Percentiles rank a stretch among this genome's conserved stretches.
These are phyloP conservation scores for Lepidium aucheri DNA, from an alignment of 345 rosid genomes.

Conservation along the genomic window DNA sequence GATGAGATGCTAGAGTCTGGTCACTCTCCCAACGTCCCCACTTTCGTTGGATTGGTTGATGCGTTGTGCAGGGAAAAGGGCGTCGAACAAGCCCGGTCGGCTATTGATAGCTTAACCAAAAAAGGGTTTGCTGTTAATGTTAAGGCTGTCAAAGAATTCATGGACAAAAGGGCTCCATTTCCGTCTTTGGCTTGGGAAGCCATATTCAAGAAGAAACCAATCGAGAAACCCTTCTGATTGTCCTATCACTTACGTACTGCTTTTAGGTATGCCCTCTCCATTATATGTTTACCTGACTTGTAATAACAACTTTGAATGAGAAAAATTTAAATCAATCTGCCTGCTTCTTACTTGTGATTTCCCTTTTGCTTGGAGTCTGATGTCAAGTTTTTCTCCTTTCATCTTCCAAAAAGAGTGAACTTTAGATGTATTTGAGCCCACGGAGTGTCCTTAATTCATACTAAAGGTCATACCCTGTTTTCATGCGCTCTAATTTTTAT, in stretches of 20 bases:
- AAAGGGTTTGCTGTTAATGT: slow-evolving; percentile 65
- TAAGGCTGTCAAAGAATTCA: slow-evolving; percentile 63
- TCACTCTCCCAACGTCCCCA: slow-evolving; percentile 68
- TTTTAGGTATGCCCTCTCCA: not conserved
- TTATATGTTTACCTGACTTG: not conserved
- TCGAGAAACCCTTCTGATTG: slow-evolving; percentile 22
- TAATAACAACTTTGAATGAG: slow-evolving; percentile 9
- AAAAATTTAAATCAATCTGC: not conserved
- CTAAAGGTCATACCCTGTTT: not conserved
- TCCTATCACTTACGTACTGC: not conserved
- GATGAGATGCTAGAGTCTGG: slow-evolving; percentile 81
- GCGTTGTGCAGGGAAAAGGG: slow-evolving; percentile 57
- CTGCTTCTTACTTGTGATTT: not conserved
- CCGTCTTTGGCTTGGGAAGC: slow-evolving; percentile 63
- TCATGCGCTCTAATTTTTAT: not conserved
- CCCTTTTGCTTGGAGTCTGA: not conserved
- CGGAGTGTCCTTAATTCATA: not conserved
- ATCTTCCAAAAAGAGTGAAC: not conserved
- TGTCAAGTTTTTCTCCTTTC: not conserved
- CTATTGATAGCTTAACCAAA: slow-evolving; percentile 34
- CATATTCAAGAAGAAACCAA: slow-evolving; percentile 52
- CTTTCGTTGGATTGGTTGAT: slow-evolving; percentile 85
- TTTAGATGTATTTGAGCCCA: not conserved
- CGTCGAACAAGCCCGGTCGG: slow-evolving; percentile 45
- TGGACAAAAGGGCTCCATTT: slow-evolving; percentile 66